Conservation (phyloP, 371 early-diverging fungal species). For the Dinochytrium kinnereticum region DNA sequence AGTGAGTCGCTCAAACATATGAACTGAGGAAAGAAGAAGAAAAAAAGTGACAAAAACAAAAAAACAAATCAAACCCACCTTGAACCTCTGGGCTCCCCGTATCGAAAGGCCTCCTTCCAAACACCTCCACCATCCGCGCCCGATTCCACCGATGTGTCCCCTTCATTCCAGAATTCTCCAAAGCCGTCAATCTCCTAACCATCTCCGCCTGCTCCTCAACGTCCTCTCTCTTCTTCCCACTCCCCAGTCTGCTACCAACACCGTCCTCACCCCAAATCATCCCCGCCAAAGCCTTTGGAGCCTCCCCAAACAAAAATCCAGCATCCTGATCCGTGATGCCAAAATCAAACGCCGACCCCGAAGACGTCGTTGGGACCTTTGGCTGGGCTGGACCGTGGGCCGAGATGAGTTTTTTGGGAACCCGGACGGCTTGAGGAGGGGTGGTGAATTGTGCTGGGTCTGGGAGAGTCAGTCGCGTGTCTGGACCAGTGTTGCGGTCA, state of each 20-base stretch:
- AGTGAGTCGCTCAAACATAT: too few relatives aligned
- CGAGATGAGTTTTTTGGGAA: not conserved
- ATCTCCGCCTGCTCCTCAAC: constrained; percentile 60
- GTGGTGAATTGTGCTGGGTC: not conserved
- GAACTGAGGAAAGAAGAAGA: constrained; percentile 8
- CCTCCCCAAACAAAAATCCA: constrained; percentile 35
- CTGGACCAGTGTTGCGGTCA: not conserved
- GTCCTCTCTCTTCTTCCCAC: not conserved
- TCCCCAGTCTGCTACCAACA: too few relatives aligned
- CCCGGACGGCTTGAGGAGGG: constrained; percentile 11
- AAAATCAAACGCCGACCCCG: constrained; percentile 42
- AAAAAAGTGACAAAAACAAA: constrained; percentile 10
- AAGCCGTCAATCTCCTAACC: constrained; percentile 72
- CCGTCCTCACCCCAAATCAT: not conserved
- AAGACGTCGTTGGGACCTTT: not conserved
- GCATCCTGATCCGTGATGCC: constrained; percentile 47
- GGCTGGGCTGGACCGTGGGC: not conserved
- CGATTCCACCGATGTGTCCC: constrained; percentile 80
- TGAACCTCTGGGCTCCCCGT: constrained; percentile 95
- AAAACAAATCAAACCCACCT: constrained; percentile 58
- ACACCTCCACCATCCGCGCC: constrained; percentile 74
- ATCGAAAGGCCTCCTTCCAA: constrained; percentile 78
- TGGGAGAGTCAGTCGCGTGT: constrained; percentile 16
- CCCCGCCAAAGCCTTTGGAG: constrained; percentile 25
- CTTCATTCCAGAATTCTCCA: constrained; percentile 80